Percentiles rank a stretch among this genome's conserved stretches.
These are phyloP conservation scores for Nicotiana noctiflora DNA, from an alignment of 257 asterid species.

Conservation along the genomic window DNA sequence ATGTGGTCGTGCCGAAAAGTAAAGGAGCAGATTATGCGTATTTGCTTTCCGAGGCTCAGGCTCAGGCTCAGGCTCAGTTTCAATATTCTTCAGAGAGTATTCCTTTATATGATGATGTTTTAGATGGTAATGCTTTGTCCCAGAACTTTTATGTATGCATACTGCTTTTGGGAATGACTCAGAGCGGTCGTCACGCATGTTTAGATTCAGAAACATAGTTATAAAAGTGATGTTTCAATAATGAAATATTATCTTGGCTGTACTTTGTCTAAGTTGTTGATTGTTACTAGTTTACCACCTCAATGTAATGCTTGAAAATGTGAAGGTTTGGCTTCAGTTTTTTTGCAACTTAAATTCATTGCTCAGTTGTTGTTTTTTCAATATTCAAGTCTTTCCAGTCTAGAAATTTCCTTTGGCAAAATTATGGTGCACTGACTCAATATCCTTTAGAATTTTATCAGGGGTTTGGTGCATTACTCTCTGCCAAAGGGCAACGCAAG, in stretches of 20 bases:
- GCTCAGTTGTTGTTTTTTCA: background rate
- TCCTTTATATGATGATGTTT: slow-evolving; percentile 30
- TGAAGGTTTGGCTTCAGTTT: background rate
- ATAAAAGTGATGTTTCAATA: background rate
- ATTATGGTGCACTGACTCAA: slow-evolving; percentile 14
- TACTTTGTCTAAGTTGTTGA: background rate
- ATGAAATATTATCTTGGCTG: background rate
- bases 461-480: slow-evolving; percentile 61
- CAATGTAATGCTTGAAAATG: background rate
- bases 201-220: background rate
- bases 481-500: slow-evolving; percentile 61
- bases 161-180: background rate
- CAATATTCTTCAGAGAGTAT: slow-evolving; percentile 32
- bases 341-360: background rate
- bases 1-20: slow-evolving; percentile 56
- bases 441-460: slow-evolving; percentile 47
- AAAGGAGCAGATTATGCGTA: slow-evolving; percentile 77
- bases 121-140: slow-evolving; percentile 38
- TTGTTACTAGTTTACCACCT: background rate
- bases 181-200: background rate
- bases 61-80: slow-evolving; percentile 58
- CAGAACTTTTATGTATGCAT: background rate
- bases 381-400: background rate
- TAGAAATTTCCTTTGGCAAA: background rate
- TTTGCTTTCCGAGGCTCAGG: slow-evolving; percentile 77